Percentiles rank a stretch among this genome's conserved stretches.
These are phyloP conservation scores for Sonneratia alba DNA, from an alignment of 345 rosid genomes.

Conservation along the genomic window DNA sequence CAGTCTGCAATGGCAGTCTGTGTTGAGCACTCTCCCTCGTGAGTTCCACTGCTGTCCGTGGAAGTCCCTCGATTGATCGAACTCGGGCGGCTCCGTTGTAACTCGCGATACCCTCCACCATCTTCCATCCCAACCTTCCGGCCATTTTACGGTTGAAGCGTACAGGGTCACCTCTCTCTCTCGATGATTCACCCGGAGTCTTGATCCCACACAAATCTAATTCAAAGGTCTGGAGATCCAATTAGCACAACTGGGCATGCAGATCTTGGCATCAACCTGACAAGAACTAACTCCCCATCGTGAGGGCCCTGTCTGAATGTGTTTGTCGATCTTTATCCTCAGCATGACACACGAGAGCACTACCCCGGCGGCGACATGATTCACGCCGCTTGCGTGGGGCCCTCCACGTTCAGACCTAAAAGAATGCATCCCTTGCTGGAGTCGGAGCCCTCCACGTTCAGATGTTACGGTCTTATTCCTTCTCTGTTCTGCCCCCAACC, in stretches of 20 bases:
- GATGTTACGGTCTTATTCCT: too few relatives aligned
- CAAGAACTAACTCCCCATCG: not conserved
- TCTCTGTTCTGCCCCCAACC: too few relatives aligned
- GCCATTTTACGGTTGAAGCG: not conserved
- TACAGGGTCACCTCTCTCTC: constrained; percentile 3
- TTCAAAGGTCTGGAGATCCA: not conserved
- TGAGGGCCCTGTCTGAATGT: too few relatives aligned
- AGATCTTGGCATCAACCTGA: not conserved
- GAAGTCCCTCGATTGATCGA: constrained; percentile 12
- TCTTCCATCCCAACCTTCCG: not conserved
- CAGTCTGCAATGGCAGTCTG: constrained; percentile 40
- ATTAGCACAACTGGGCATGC: not conserved
- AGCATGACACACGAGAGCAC: too few relatives aligned
- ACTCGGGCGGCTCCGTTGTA: constrained; percentile 6
- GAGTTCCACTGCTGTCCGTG: not conserved
- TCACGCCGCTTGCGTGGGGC: too few relatives aligned
- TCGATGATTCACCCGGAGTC: not conserved
- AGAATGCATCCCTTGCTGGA: too few relatives aligned
- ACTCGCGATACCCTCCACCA: not conserved
- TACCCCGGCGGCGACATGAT: too few relatives aligned
- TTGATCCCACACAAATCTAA: not conserved
- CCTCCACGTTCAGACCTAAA: too few relatives aligned
- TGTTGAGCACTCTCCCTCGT: constrained; percentile 16
- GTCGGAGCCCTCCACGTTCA: too few relatives aligned
- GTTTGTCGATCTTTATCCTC: too few relatives aligned